Base-by-base conservation (phyloP, 2,329 filamentous ascomycete genomes). In the Diaporthe citri region DNA sequence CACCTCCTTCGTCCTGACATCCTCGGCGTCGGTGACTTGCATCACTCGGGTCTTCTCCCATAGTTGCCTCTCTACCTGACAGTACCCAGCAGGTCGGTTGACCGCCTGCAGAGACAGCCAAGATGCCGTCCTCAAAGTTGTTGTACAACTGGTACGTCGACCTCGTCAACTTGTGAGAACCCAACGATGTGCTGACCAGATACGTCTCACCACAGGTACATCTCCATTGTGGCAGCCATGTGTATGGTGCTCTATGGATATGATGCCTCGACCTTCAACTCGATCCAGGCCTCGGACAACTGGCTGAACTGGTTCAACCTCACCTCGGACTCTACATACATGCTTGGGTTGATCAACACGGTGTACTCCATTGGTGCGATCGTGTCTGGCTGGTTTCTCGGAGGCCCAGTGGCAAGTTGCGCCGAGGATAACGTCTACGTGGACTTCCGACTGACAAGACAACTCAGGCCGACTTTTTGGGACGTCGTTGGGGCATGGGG, bases 241-340 rank as follows among this genome's bases (percentile, higher is more conserved):
- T 94, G 91, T 82, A 94, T 94, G 93, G 91, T 94, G 31, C 87
- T 94, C 59, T 94, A 94, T 81, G 93, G 93, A 74, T 94, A 94
- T 81, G 93, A 94, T 87, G 92, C 92, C 1, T 93, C 91, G 51
- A 92, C 93, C 62, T 94, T 92, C 86, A 94, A 94, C 82, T 91
- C 92, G 7, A 89, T 93, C 8, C 92, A 93, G 82, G 91, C 90
- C 43, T 93, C 91, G 1, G 82, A 90, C 20, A 89, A 94, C 81
- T 94, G 93, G 92, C 84, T 91, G 17, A 85, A 84, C 25, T 94
- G 88, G 84, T 93, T 93, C 82, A 85, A 92, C 78, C 80, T 88
- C 66, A 81, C 87, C 74, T 72, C 80, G 10, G 34, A 69, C 13
- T 72, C 72, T 56, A 66, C 83, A 39, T 85, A 88, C 76, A 80